Conservation (phyloP, 192 early-diverging fungal species). For the Kappamyces sp. region DNA sequence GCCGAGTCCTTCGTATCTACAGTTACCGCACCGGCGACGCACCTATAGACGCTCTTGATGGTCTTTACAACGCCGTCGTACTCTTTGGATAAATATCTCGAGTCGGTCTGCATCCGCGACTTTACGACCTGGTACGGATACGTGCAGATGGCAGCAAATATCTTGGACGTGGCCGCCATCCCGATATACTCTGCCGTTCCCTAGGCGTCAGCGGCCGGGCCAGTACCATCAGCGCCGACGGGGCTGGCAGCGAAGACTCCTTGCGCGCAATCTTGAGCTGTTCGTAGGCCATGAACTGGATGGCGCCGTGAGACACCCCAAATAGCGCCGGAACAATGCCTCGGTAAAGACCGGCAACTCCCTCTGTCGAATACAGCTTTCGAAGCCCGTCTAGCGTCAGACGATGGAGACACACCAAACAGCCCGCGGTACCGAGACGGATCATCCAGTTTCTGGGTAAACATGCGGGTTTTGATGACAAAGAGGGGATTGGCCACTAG, state of each 20-base stretch:
- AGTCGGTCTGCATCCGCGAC: slow-evolving; percentile 68
- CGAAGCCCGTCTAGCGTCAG: slow-evolving; percentile 46
- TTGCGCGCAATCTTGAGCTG: slow-evolving; percentile 78
- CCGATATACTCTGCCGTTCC: slow-evolving; percentile 63
- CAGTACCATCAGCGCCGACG: slow-evolving; percentile 6
- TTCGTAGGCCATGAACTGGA: slow-evolving; percentile 99
- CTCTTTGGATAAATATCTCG: slow-evolving; percentile 33
- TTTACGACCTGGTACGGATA: slow-evolving; percentile 92
- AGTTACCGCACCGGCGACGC: slow-evolving; percentile 7
- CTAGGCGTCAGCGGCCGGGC: slow-evolving; percentile 11
- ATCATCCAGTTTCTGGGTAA: slow-evolving; percentile 36
- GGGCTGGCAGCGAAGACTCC: slow-evolving; percentile 2
- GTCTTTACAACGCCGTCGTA: slow-evolving; percentile 72
- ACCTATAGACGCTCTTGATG: slow-evolving; percentile 58
- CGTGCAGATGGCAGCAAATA: slow-evolving; percentile 77
- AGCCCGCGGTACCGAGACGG: slow-evolving; percentile 37
- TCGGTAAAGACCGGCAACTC: slow-evolving; percentile 77
- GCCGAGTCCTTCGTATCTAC: slow-evolving; percentile 51
- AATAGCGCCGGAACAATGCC: slow-evolving; percentile 86
- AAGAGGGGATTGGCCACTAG: slow-evolving; percentile 92
- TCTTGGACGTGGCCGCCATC: slow-evolving; percentile 83
- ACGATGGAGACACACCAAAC: slow-evolving; percentile 8
- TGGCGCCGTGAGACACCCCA: slow-evolving; percentile 90
- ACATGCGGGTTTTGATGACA: slow-evolving; percentile 92
- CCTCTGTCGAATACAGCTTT: slow-evolving; percentile 64